Evolutionary conservation across 2,329 filamentous ascomycete species (phyloP).

Genomic region (Salinomyces thailandicus): DNA sequence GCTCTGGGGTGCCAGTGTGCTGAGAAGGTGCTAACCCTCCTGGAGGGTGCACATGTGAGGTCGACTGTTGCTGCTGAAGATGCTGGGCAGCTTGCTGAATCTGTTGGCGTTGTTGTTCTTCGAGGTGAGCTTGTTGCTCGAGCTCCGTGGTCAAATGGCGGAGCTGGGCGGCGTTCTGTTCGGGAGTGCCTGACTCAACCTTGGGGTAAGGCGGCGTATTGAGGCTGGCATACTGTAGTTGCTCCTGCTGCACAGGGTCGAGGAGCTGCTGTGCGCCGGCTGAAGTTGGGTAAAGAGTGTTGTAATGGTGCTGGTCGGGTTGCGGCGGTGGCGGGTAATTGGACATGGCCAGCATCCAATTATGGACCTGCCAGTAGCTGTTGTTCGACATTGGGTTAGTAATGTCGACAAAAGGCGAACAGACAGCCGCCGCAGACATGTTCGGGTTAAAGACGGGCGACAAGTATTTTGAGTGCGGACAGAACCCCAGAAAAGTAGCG

Average conservation of each 20-base stretch:
- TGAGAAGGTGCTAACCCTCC: neutral
- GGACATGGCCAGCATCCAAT: slow-evolving; percentile 29
- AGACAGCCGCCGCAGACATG: slow-evolving; percentile 6
- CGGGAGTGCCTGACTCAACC: slow-evolving; percentile 20
- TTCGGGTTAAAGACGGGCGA: slow-evolving; percentile 5
- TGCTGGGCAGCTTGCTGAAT: slow-evolving; percentile 20
- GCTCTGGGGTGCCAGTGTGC: slow-evolving; percentile 1
- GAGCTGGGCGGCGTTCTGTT: slow-evolving; percentile 20
- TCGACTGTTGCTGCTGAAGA: slow-evolving; percentile 17
- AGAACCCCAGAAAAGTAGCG: slow-evolving; percentile 2
- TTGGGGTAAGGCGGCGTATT: slow-evolving; percentile 28
- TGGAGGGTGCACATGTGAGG: slow-evolving; percentile 15
- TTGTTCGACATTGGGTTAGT: slow-evolving; percentile 24
- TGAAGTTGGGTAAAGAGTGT: slow-evolving; percentile 22
- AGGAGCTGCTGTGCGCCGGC: slow-evolving; percentile 23
- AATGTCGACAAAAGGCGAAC: slow-evolving; percentile 4
- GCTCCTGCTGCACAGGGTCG: slow-evolving; percentile 24
- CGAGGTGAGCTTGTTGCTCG: slow-evolving; percentile 19
- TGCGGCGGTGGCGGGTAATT: slow-evolving; percentile 27
- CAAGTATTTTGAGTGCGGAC: neutral
- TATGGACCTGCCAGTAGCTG: slow-evolving; percentile 25
- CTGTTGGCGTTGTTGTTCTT: slow-evolving; percentile 24
- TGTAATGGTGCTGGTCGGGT: slow-evolving; percentile 27
- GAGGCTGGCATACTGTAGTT: slow-evolving; percentile 24
- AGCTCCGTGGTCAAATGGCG: slow-evolving; percentile 24